Evolutionary conservation across 1,284 basidiomycete genomes (phyloP).

Genomic region (Porodaedalea pini): DNA sequence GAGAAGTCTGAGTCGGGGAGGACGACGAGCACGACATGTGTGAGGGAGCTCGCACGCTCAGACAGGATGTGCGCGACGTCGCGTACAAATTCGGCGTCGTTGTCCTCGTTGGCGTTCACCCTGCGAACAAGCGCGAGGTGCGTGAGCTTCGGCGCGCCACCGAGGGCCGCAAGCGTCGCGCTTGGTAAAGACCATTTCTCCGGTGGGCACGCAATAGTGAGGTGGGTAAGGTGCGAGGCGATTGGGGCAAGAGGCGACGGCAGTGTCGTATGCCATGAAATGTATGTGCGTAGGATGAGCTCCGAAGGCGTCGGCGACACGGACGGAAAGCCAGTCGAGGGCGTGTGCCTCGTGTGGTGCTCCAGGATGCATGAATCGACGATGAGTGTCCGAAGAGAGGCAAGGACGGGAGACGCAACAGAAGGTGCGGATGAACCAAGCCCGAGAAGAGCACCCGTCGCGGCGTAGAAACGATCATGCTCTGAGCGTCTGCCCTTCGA

Average conservation of each 20-base stretch:
- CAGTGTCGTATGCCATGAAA: background rate
- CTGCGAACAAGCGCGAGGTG: slow-evolving; percentile 42
- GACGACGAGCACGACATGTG: slow-evolving; percentile 10
- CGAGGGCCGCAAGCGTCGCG: slow-evolving; percentile 34
- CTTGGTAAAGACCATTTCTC: slow-evolving; percentile 37
- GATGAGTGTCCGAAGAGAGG: slow-evolving; percentile 14
- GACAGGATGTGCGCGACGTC: slow-evolving; percentile 34
- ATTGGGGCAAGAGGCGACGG: slow-evolving; percentile 2
- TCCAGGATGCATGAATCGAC: slow-evolving; percentile 5
- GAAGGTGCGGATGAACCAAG: slow-evolving; percentile 5
- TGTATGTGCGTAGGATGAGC: slow-evolving; percentile 9
- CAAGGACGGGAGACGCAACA: slow-evolving; percentile 5
- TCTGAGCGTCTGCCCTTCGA: background rate
- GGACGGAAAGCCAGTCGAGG: background rate
- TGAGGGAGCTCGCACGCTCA: slow-evolving; percentile 5
- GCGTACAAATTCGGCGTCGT: slow-evolving; percentile 38
- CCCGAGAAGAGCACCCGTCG: slow-evolving; percentile 12
- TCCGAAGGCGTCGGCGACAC: slow-evolving; percentile 13
- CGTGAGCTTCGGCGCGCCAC: slow-evolving; percentile 34
- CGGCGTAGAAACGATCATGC: slow-evolving; percentile 2
- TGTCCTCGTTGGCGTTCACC: slow-evolving; percentile 39
- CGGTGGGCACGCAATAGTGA: slow-evolving; percentile 39
- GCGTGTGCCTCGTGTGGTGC: background rate
- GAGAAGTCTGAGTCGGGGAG: slow-evolving; percentile 8
- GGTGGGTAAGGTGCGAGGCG: slow-evolving; percentile 30